phyloP scores from a whole-genome alignment of 768 basidiomycete species.

The Boletus pseudo-olivaceus region DNA sequence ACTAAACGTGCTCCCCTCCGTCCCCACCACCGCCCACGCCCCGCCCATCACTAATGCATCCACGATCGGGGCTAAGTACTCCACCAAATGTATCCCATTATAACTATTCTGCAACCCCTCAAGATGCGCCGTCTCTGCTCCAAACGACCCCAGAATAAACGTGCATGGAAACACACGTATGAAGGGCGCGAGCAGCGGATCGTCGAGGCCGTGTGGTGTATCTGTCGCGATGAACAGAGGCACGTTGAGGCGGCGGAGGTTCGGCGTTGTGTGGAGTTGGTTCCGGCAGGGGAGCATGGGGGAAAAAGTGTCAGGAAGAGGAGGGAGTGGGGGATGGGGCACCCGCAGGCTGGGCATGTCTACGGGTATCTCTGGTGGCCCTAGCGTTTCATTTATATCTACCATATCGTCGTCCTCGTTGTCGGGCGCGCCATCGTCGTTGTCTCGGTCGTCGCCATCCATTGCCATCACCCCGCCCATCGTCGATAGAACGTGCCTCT shows the following conservation, averaged over 20 bases:
- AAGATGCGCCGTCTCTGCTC: slow-evolving; percentile 27
- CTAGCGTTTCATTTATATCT: background rate
- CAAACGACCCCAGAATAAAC: slow-evolving; percentile 56
- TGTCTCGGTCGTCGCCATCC: background rate
- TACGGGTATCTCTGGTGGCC: slow-evolving; percentile 18
- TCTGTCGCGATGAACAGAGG: slow-evolving; percentile 71
- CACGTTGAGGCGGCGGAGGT: slow-evolving; percentile 44
- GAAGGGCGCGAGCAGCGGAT: slow-evolving; percentile 46
- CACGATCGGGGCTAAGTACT: slow-evolving; percentile 57
- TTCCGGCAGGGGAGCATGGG: too few relatives aligned
- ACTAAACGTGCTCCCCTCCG: slow-evolving; percentile 74
- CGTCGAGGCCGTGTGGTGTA: slow-evolving; percentile 34
- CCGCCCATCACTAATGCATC: slow-evolving; percentile 68
- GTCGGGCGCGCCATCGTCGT: too few relatives aligned
- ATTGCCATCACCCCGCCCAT: background rate
- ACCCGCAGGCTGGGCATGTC: slow-evolving; percentile 19
- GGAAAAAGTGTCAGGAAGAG: slow-evolving; percentile 13
- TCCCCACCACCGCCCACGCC: slow-evolving; percentile 59
- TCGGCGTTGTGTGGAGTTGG: slow-evolving; percentile 27
- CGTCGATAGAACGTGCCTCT: slow-evolving; percentile 5
- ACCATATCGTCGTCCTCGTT: background rate
- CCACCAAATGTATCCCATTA: slow-evolving; percentile 47
- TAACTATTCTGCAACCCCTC: slow-evolving; percentile 39
- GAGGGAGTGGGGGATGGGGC: slow-evolving; percentile 28
- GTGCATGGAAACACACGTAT: slow-evolving; percentile 59